A percentile compares a stretch with the other conserved stretches of the same genome.
Evolutionary conservation across 2,329 filamentous ascomycete genomes (phyloP).

Genomic region (Grosmannia penicillata): DNA sequence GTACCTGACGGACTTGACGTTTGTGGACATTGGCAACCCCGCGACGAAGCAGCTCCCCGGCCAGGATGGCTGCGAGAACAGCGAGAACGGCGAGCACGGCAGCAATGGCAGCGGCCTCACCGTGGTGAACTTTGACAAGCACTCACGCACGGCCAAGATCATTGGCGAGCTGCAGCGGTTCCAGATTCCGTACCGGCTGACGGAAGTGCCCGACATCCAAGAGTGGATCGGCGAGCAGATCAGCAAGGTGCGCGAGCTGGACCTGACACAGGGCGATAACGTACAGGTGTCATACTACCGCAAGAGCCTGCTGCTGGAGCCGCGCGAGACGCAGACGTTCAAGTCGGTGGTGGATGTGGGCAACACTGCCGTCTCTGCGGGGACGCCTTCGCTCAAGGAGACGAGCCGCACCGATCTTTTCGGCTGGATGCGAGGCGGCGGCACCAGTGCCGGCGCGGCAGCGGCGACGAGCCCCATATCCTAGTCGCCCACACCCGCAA

Average conservation of each 20-base stretch:
- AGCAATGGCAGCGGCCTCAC: conserved; percentile 51
- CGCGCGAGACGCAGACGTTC: conserved; percentile 37
- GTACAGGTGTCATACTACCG: conserved; percentile 57
- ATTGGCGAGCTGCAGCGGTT: conserved; percentile 93
- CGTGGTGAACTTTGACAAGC: conserved; percentile 97
- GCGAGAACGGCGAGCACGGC: conserved; percentile 6
- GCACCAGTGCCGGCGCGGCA: neutral
- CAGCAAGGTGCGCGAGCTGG: conserved; percentile 50
- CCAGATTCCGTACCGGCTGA: conserved; percentile 80
- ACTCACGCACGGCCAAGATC: conserved; percentile 85
- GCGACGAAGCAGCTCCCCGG: conserved; percentile 61
- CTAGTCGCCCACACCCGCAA: too few relatives aligned
- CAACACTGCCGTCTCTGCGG: conserved; percentile 1
- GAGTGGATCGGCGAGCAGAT: conserved; percentile 84
- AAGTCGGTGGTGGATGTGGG: conserved; percentile 15
- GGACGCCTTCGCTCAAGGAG: neutral
- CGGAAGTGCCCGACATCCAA: conserved; percentile 75
- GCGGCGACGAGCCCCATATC: too few relatives aligned
- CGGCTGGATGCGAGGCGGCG: conserved; percentile 3
- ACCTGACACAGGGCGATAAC: conserved; percentile 32
- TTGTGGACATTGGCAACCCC: conserved; percentile 88
- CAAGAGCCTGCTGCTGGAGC: conserved; percentile 73
- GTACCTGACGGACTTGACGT: conserved; percentile 90
- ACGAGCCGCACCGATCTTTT: conserved; percentile 1
- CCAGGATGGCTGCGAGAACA: conserved; percentile 24